Evolutionary conservation across 495 filamentous ascomycete genomes (phyloP).

Genomic region (Filosporella fistucella): DNA sequence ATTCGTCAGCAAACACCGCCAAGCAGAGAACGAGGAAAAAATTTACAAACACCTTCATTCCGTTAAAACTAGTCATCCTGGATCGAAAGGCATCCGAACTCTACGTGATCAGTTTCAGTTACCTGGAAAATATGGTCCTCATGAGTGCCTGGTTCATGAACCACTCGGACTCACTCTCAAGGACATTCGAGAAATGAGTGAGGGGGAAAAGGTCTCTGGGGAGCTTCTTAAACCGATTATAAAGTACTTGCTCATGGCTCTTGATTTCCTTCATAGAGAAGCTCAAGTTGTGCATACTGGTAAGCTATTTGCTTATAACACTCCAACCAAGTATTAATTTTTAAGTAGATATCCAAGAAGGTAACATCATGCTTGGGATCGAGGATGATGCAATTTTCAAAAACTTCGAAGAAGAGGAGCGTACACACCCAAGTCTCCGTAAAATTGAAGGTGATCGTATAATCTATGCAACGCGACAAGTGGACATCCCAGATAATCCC

Average conservation of each 20-base stretch:
- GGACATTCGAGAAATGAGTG: slow-evolving; percentile 1
- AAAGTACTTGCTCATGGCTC: slow-evolving; percentile 3
- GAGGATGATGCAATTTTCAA: slow-evolving; percentile 19
- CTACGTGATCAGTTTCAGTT: slow-evolving; percentile 13
- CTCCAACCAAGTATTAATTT: too few relatives aligned
- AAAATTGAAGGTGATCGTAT: slow-evolving; percentile 23
- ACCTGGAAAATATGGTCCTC: slow-evolving; percentile 6
- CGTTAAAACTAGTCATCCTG: slow-evolving; percentile 10
- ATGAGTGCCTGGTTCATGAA: slow-evolving; percentile 13
- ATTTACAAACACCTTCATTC: slow-evolving; percentile 11
- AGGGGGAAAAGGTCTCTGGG: not conserved
- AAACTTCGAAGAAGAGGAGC: slow-evolving; percentile 21
- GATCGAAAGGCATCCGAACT: slow-evolving; percentile 1
- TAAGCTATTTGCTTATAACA: too few relatives aligned
- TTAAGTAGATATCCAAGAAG: slow-evolving; percentile 22
- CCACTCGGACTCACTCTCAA: slow-evolving; percentile 7
- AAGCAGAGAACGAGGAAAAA: slow-evolving; percentile 4
- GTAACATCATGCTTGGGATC: slow-evolving; percentile 19
- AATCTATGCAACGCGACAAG: slow-evolving; percentile 21
- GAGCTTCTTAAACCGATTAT: slow-evolving; percentile 9
- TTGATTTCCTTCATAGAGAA: slow-evolving; percentile 20
- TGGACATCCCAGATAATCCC: slow-evolving; percentile 17
- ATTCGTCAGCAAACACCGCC: slow-evolving; percentile 1
- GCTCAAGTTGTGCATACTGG: slow-evolving; percentile 16
- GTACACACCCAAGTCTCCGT: slow-evolving; percentile 15